Conservation (phyloP, 352 stramenopile genomes). For the Phytophthora hibernalis region DNA sequence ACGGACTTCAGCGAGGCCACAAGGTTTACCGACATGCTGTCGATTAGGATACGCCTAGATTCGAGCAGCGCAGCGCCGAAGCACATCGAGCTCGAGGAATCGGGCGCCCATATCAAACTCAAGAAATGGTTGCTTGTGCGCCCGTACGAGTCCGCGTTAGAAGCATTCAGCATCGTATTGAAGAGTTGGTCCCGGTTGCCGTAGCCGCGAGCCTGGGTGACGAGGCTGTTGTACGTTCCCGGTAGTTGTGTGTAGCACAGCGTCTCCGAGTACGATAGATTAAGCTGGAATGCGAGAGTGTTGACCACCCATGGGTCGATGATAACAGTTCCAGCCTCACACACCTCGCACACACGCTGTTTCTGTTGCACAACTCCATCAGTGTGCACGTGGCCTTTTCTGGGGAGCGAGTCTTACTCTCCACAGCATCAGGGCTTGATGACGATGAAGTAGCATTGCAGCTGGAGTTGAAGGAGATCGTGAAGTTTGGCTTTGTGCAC, state of each 20-base stretch:
- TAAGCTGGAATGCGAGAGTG: slow-evolving; percentile 62
- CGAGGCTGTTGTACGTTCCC: slow-evolving; percentile 74
- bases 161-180: slow-evolving; percentile 54
- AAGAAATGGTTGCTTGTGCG: slow-evolving; percentile 75
- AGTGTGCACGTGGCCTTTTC: slow-evolving; percentile 50
- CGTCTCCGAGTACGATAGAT: slow-evolving; percentile 57
- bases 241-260: slow-evolving; percentile 70
- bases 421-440: slow-evolving; percentile 11
- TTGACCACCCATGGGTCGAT: slow-evolving; percentile 64
- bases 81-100: slow-evolving; percentile 76
- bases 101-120: slow-evolving; percentile 67
- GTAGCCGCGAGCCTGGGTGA: slow-evolving; percentile 61
- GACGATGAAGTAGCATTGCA: slow-evolving; percentile 10
- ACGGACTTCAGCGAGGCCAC: slow-evolving; percentile 37
- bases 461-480: slow-evolving; percentile 29
- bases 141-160: slow-evolving; percentile 53
- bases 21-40: slow-evolving; percentile 41
- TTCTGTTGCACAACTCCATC: slow-evolving; percentile 48
- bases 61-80: slow-evolving; percentile 59
- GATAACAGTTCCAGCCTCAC: slow-evolving; percentile 48
- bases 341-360: slow-evolving; percentile 70
- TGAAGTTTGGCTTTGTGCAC: slow-evolving; percentile 48
- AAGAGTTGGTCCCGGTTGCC: slow-evolving; percentile 74
- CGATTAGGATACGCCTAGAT: slow-evolving; percentile 50
- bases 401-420: slow-evolving; percentile 41